Evolutionary conservation across 768 basidiomycete genomes (phyloP), one percentile per base, ranked within the genome.

Genomic region (Russula foetens): DNA sequence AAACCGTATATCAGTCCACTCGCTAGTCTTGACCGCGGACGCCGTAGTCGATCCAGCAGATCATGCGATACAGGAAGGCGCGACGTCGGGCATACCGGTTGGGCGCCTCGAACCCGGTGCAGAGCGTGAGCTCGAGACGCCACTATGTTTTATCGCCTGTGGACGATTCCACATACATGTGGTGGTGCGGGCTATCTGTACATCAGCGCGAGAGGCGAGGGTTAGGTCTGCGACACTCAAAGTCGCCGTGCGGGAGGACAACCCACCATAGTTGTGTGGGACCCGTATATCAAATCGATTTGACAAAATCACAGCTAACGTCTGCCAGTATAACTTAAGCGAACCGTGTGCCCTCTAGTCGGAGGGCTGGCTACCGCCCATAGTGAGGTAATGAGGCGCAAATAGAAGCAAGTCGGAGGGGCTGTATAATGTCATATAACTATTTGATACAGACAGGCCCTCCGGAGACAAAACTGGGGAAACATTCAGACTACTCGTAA

Each of bases 71-170:
- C 79, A 80, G 64, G 88, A 94, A 70, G 91, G 92, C 2, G 72
- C 80, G 17, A 73, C 82, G 26, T 75, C 75, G 9, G 81, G 86
- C 52, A 75, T 91, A 26, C 76, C 84, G 2, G 63, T 93, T 4
- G 89, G 89, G 3, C 75, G 75, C n/a, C 69, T 95, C 51, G 76
- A 76, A 46, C 71, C 72, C 23, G 86, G 84, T 1, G 79, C 81
- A 62, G 76, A 79, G 15, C 73, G 74, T 35, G 75, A 79, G 38
- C 66, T 84, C 5, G 79, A 84, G 47, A 74, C 81, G 1, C 79
- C 84, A 1, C 62, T 94, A 14, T 88, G 86, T 67, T 91, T 95
- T 71, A 78, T 93, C 21, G 79, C 88, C 14, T 75, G 76, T 47
- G 92, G 92, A 9, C 72, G 75, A 53, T 93, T 90, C 61, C 76